Base-by-base conservation (phyloP, 371 early-diverging fungal species). In the Actinomucor elegans region DNA sequence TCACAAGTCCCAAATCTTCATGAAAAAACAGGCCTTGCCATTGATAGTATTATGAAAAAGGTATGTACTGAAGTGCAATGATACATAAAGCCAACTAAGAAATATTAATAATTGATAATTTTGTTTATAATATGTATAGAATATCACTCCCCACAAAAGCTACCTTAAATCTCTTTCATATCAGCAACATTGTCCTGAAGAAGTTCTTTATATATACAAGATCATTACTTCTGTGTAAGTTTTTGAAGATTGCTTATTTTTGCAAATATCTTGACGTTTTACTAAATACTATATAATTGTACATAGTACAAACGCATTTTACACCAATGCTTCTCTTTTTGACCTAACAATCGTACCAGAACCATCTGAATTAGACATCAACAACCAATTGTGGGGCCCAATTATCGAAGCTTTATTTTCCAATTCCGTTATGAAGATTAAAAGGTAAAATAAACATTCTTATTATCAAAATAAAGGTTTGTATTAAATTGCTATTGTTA, bases 221-320 rank as follows among this genome's bases (percentile, higher is more conserved):
- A 21, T 47, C 21, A 33, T 47, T 12, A 12, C 34, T 5, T 27
- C 14, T 20, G 21, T 32, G 35, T 47, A 47, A 47, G 23, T 34
- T 21, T 29, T 7, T 29, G 5, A 10, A 7, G 7, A 29, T 29
- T 29, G 7, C 10, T 10, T 5, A 29, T 29, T 29, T 7, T 5
- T 10, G 31, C 5, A 29, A 29, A 7, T 10, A 5, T 3, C 47
- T 11, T 26, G 37, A 20, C 11, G 34, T 20, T 47, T 47, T 38
- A 10, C 42, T 42, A 42, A 42, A 3, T 15, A 23, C 4, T 26
- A 20, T 36, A 21, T 5, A n/a, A 34, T 36, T 27, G 47, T 17
- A 12, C 32, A 17, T 36, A 48, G 48, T 37, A 10, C 37, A 15
- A 48, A 48, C 32, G 48, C 36, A 6, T 37, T 36, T 27, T 36